phyloP scores from a whole-genome alignment of 2,329 filamentous ascomycete species.

The Grosmannia serpens region DNA sequence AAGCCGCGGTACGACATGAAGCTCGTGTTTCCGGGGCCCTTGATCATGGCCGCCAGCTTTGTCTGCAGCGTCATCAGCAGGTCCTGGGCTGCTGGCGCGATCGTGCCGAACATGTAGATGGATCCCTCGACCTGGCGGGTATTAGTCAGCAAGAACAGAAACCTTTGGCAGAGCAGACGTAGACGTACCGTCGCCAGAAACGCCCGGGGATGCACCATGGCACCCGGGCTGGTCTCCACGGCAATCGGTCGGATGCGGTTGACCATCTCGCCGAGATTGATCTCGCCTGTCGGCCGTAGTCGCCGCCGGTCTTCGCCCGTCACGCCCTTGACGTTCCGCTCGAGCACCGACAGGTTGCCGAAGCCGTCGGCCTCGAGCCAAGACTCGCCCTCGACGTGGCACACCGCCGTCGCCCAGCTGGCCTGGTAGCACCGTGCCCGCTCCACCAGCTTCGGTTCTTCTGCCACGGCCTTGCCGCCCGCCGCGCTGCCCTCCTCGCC shows the following conservation, averaged over 20 bases:
- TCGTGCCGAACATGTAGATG: conserved; percentile 79
- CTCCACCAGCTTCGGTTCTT: conserved; percentile 49
- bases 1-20: conserved; percentile 79
- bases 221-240: conserved; percentile 50
- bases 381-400: conserved; percentile 57
- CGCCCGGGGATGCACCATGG: conserved; percentile 66
- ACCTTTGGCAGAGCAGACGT: no score
- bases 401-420: conserved; percentile 70
- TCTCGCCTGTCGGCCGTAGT: conserved; percentile 65
- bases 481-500: conserved; percentile 28
- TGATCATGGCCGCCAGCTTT: conserved; percentile 53
- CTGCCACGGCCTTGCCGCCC: background rate
- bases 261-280: conserved; percentile 84
- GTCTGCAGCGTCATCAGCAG: conserved; percentile 73
- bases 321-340: conserved; percentile 59
- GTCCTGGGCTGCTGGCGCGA: conserved; percentile 61
- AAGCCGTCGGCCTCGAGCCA: conserved; percentile 80
- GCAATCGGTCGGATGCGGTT: conserved; percentile 73
- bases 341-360: conserved; percentile 76
- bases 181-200: conserved; percentile 78
- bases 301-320: conserved; percentile 61
- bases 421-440: conserved; percentile 71
- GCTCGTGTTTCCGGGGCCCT: conserved; percentile 58
- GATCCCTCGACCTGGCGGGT: conserved; percentile 67
- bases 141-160: background rate